phyloP scores from a whole-genome alignment of 2,329 filamentous ascomycete genomes.

The Neofusicoccum umdonicola region DNA sequence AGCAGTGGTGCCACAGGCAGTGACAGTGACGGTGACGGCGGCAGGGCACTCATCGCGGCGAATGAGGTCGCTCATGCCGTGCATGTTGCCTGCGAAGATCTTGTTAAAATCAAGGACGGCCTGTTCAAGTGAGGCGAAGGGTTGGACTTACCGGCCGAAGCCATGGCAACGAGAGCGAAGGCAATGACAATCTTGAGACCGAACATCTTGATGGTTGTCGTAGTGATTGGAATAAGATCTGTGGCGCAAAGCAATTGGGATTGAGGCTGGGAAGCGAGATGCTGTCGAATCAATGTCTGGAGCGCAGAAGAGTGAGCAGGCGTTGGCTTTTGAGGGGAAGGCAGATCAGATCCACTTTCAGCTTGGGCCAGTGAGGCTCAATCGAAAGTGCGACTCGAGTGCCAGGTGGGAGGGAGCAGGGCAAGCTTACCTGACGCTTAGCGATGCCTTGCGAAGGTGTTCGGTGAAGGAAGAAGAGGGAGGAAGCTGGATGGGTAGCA shows the following conservation, averaged over 20 bases:
- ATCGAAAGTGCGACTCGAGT: not conserved
- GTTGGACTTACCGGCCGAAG: slow-evolving; percentile 3
- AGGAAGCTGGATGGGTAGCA: not conserved
- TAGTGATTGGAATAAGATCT: slow-evolving; percentile 3
- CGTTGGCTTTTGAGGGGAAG: not conserved
- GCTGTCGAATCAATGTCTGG: slow-evolving; percentile 1
- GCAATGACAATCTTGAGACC: slow-evolving; percentile 1
- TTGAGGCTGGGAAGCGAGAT: not conserved
- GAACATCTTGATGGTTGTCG: slow-evolving; percentile 12
- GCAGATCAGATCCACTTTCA: no score
- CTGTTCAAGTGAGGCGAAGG: not conserved
- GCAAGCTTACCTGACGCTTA: slow-evolving; percentile 3
- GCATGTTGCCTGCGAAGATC: not conserved
- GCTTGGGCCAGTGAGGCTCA: not conserved
- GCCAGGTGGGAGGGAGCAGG: not conserved
- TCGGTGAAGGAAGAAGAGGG: not conserved
- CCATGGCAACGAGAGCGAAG: slow-evolving; percentile 4
- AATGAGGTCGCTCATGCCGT: slow-evolving; percentile 10
- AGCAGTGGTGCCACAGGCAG: not conserved
- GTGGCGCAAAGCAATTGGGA: not conserved
- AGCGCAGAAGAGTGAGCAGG: not conserved
- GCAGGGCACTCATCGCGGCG: slow-evolving; percentile 5
- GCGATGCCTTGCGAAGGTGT: slow-evolving; percentile 11
- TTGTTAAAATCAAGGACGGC: not conserved
- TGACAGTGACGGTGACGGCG: slow-evolving; percentile 3